Percentiles rank a stretch among this genome's conserved stretches.
Evolutionary conservation across 2,329 filamentous ascomycete species (phyloP).

Genomic region (Talaromyces islandicus): DNA sequence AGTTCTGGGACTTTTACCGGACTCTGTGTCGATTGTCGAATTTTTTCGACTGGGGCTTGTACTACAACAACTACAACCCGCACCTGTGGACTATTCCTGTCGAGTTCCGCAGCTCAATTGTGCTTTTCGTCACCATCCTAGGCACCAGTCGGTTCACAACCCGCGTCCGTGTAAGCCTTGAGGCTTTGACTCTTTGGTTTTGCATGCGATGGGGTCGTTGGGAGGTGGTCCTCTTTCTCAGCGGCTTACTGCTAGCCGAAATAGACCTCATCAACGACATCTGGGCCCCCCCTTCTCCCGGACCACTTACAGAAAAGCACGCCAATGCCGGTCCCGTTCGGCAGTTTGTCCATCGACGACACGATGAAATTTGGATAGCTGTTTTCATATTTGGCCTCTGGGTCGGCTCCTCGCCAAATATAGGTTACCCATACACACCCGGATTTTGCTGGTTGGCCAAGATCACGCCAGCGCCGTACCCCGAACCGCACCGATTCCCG

Average conservation of each 20-base stretch:
- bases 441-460: slow-evolving; percentile 35
- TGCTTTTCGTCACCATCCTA: slow-evolving; percentile 37
- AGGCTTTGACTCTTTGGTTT: slow-evolving; percentile 30
- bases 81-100: slow-evolving; percentile 44
- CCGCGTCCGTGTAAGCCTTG: slow-evolving; percentile 26
- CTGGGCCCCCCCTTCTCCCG: slow-evolving; percentile 21
- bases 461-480: slow-evolving; percentile 35
- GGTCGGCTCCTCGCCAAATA: slow-evolving; percentile 38
- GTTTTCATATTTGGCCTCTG: slow-evolving; percentile 37
- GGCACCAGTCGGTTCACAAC: slow-evolving; percentile 32
- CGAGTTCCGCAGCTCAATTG: slow-evolving; percentile 40
- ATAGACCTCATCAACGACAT: slow-evolving; percentile 34
- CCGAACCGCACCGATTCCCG: slow-evolving; percentile 39
- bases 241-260: slow-evolving; percentile 39
- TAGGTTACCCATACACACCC: slow-evolving; percentile 34
- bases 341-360: slow-evolving; percentile 17
- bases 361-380: slow-evolving; percentile 29
- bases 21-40: slow-evolving; percentile 30
- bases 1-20: slow-evolving; percentile 31
- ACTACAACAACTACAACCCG: slow-evolving; percentile 40
- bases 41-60: slow-evolving; percentile 33
- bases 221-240: slow-evolving; percentile 38
- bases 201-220: slow-evolving; percentile 39
- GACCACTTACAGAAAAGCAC: slow-evolving; percentile 24
- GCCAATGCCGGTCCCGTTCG: slow-evolving; percentile 11